These are phyloP conservation scores for Blastobotrys mokoenaii DNA, from an alignment of 805 yeast species.

Conservation along the genomic window DNA sequence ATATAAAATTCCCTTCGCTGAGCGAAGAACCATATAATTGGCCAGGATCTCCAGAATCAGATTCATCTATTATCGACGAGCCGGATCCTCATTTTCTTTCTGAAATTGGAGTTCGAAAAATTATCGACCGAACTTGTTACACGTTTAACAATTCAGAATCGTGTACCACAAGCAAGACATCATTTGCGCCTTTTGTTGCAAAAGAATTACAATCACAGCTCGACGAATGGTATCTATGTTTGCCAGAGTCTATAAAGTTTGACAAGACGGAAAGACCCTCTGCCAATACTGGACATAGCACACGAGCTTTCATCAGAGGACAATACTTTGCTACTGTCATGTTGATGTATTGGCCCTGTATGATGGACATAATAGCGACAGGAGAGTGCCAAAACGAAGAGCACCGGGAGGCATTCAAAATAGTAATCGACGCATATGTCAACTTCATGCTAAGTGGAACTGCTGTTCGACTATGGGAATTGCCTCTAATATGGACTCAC, in stretches of 20 bases:
- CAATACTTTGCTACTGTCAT: constrained; percentile 5
- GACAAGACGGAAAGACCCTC: not conserved
- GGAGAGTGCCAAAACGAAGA: not conserved
- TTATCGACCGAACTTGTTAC: constrained; percentile 4
- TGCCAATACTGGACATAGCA: constrained; percentile 1
- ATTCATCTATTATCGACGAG: not conserved
- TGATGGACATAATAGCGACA: constrained; percentile 4
- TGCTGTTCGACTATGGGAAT: constrained; percentile 2
- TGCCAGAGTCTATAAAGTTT: constrained; percentile 4
- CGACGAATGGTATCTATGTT: constrained; percentile 3
- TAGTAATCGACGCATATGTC: constrained; percentile 4
- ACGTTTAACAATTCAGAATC: constrained; percentile 4
- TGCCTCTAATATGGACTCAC: constrained; percentile 6
- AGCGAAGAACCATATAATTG: constrained; percentile 3
- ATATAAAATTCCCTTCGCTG: constrained; percentile 3
- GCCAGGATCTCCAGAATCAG: constrained; percentile 1
- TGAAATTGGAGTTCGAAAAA: constrained; percentile 5
- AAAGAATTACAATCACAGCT: constrained; percentile 5
- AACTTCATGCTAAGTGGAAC: constrained; percentile 3
- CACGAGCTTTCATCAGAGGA: constrained; percentile 1
- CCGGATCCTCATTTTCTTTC: constrained; percentile 7
- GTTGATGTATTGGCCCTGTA: constrained; percentile 5
- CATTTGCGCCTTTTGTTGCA: constrained; percentile 5
- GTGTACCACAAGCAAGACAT: not conserved
- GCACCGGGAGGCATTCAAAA: constrained; percentile 5